phyloP scores from a whole-genome alignment of 768 basidiomycete genomes.

The Astraeus odoratus region DNA sequence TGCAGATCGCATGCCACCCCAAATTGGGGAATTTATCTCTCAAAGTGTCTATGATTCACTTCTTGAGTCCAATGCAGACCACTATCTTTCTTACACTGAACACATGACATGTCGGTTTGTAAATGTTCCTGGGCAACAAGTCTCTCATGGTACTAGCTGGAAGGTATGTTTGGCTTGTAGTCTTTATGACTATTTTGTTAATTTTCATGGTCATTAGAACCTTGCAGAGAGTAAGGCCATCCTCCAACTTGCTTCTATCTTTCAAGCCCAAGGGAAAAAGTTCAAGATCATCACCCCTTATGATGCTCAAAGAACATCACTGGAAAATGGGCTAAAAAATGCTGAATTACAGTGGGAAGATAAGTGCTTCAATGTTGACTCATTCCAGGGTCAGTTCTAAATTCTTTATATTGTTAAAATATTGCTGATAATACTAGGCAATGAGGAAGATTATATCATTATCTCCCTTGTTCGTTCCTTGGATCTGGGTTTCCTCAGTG shows the following conservation, averaged over 20 bases:
- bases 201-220: too few species aligned
- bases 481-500: conserved; percentile 60
- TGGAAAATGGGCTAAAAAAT: conserved; percentile 51
- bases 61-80: conserved; percentile 47
- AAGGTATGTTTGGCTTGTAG: conserved; percentile 22
- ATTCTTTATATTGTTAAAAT: background rate
- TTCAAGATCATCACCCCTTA: conserved; percentile 79
- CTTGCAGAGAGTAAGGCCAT: conserved; percentile 47
- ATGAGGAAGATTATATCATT: conserved; percentile 75
- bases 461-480: conserved; percentile 63
- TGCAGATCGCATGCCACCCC: conserved; percentile 77
- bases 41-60: conserved; percentile 53
- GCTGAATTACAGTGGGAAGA: conserved; percentile 53
- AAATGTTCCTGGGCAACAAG: conserved; percentile 40
- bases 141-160: conserved; percentile 31
- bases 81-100: conserved; percentile 36
- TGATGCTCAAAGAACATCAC: conserved; percentile 56
- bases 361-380: conserved; percentile 71
- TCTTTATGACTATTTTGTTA: background rate
- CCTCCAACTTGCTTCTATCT: conserved; percentile 47
- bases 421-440: conserved; percentile 41
- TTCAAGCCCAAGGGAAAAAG: conserved; percentile 41
- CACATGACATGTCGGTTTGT: conserved; percentile 58
- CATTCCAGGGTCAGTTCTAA: conserved; percentile 59
- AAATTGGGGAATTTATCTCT: conserved; percentile 72